These are phyloP conservation scores for Exophiala lecanii-corni DNA, from an alignment of 2,329 filamentous ascomycete genomes.

Conservation along the genomic window DNA sequence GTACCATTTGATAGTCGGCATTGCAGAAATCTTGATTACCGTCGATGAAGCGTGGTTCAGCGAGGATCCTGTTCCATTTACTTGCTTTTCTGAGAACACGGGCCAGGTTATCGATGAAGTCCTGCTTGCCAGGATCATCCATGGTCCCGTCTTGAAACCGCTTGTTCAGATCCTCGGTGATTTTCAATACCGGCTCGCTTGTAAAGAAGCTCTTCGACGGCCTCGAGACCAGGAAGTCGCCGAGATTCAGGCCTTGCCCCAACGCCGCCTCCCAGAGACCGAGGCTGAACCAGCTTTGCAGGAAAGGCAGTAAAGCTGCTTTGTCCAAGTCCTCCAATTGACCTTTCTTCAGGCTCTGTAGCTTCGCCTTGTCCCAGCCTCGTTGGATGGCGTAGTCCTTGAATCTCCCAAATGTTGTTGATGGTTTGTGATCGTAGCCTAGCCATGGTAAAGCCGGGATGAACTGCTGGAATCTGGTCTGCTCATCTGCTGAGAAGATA, in stretches of 20 bases:
- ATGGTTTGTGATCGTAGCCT: constrained; percentile 8
- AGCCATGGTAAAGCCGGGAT: constrained; percentile 9
- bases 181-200: constrained; percentile 1
- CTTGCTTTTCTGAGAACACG: constrained; percentile 3
- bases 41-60: constrained; percentile 2
- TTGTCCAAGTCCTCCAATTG: background rate
- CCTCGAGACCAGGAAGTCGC: constrained; percentile 2
- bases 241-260: constrained; percentile 4
- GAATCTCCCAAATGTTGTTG: background rate
- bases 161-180: background rate
- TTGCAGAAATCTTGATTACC: constrained; percentile 4
- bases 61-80: constrained; percentile 7
- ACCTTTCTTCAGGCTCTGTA: constrained; percentile 8
- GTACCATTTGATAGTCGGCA: no score
- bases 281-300: constrained; percentile 10
- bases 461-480: background rate
- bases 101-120: background rate
- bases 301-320: constrained; percentile 3
- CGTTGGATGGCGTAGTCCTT: constrained; percentile 10
- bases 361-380: constrained; percentile 1
- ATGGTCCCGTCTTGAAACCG: background rate
- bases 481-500: constrained; percentile 4
- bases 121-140: constrained; percentile 3
- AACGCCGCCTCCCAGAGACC: constrained; percentile 9
- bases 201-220: constrained; percentile 1